Evolutionary conservation across 192 early-diverging fungal genomes (phyloP).

Genomic region (Gaertneriomyces semiglobifer): DNA sequence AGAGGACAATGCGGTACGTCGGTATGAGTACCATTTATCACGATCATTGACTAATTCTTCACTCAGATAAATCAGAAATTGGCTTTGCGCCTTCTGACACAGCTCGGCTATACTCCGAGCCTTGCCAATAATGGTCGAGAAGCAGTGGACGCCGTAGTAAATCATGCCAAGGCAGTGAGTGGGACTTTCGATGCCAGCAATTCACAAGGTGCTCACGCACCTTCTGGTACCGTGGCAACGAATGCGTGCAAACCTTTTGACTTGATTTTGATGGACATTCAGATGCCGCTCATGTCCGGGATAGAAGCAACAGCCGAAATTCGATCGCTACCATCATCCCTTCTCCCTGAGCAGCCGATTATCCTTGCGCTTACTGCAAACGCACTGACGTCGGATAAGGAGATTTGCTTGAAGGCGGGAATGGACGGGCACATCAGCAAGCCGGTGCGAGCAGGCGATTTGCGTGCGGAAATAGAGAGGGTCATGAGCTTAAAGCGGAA

Average conservation of each 20-base stretch:
- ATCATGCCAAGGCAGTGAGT: too few species aligned
- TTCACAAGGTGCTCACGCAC: too few species aligned
- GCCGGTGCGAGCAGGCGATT: slow-evolving; percentile 22
- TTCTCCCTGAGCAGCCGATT: slow-evolving; percentile 2
- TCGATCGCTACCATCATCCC: neutral
- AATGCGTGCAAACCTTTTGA: neutral
- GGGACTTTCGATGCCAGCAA: too few species aligned
- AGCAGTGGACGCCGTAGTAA: slow-evolving; percentile 10
- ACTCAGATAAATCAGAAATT: slow-evolving; percentile 15
- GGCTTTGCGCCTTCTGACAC: neutral
- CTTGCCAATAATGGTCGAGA: slow-evolving; percentile 18
- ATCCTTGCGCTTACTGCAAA: slow-evolving; percentile 34
- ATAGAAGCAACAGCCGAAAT: slow-evolving; percentile 28
- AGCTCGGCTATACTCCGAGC: slow-evolving; percentile 2
- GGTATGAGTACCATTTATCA: too few species aligned
- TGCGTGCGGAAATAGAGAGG: neutral
- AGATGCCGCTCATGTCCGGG: slow-evolving; percentile 31
- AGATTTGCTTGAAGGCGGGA: slow-evolving; percentile 25
- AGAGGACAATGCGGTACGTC: slow-evolving; percentile 26
- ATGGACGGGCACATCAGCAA: slow-evolving; percentile 33
- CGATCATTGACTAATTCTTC: neutral
- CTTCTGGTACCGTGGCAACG: too few species aligned
- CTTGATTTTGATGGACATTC: slow-evolving; percentile 23
- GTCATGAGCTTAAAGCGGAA: too few species aligned
- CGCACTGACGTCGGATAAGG: slow-evolving; percentile 26